Percentiles rank a stretch among this genome's conserved stretches.
Conservation (phyloP, 768 basidiomycete species). For the Floccularia luteovirens region DNA sequence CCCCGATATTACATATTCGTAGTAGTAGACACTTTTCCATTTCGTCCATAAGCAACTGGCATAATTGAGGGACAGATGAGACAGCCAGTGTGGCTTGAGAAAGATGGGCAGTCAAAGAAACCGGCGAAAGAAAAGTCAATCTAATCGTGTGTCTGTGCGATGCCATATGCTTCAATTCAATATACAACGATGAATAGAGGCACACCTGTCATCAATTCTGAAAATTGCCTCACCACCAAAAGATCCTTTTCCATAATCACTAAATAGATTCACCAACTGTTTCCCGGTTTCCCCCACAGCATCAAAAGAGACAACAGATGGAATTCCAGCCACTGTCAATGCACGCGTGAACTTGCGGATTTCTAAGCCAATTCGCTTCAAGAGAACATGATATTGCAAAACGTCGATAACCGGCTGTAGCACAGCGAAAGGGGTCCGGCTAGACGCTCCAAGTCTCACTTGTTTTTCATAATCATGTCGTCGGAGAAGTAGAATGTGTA, state of each 20-base stretch:
- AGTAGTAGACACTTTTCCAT: conserved; percentile 63
- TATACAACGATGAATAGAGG: neutral
- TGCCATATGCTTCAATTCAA: neutral
- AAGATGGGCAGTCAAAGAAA: conserved; percentile 68
- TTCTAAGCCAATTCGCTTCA: conserved; percentile 51
- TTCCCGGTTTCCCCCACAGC: conserved; percentile 62
- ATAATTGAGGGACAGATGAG: conserved; percentile 69
- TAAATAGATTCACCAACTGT: conserved; percentile 43
- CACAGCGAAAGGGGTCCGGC: conserved; percentile 30
- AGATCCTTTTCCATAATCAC: conserved; percentile 26
- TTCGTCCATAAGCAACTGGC: conserved; percentile 71
- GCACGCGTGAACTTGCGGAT: conserved; percentile 41
- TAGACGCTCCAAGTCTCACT: conserved; percentile 22
- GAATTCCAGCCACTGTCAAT: conserved; percentile 46
- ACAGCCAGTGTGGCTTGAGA: conserved; percentile 72
- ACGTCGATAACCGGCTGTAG: conserved; percentile 74
- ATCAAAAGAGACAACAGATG: conserved; percentile 49
- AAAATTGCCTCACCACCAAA: conserved; percentile 70
- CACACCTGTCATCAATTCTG: conserved; percentile 61
- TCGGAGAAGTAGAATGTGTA: conserved; percentile 60
- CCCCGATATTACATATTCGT: conserved; percentile 63
- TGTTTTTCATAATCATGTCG: conserved; percentile 44
- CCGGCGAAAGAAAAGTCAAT: conserved; percentile 71
- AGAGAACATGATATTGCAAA: conserved; percentile 75
- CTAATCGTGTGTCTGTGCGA: conserved; percentile 68